Conservation (phyloP, 2,329 filamentous ascomycete genomes). For the Paramyrothecium sp. region DNA sequence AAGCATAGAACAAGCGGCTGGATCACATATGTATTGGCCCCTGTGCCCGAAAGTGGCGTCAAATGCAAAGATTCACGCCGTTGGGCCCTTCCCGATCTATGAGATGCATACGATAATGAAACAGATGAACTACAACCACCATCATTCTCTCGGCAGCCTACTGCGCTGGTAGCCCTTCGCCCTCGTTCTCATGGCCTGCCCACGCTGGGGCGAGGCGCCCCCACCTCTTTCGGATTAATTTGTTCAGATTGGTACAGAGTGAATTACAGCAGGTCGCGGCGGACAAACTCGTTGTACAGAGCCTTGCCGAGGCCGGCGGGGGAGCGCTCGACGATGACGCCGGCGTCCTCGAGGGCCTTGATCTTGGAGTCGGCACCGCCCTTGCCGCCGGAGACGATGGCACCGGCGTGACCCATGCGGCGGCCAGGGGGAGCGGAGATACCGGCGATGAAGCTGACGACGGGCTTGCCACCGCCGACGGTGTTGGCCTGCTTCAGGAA, state of each 20-base stretch:
- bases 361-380: conserved; percentile 99
- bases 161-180: neutral
- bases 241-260: neutral
- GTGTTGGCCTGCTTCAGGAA: conserved; percentile 93
- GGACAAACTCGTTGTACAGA: conserved; percentile 92
- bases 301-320: conserved; percentile 91
- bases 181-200: conserved; percentile 1
- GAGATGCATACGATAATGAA: conserved; percentile 27
- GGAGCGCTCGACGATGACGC: conserved; percentile 94
- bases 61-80: neutral
- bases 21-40: neutral
- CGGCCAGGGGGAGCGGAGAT: conserved; percentile 95
- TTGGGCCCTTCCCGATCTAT: conserved; percentile 27
- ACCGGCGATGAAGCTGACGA: conserved; percentile 97
- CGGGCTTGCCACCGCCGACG: conserved; percentile 80
- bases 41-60: conserved; percentile 10
- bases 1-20: neutral
- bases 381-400: conserved; percentile 96
- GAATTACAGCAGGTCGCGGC: conserved; percentile 84
- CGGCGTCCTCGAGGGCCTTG: conserved; percentile 84
- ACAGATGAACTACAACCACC: conserved; percentile 8
- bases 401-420: conserved; percentile 98
- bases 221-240: neutral
- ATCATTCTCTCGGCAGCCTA: neutral
- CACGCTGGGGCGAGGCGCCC: neutral